These are phyloP conservation scores for Picea abies DNA, from an alignment of 83 land plant species.

Conservation along the genomic window DNA sequence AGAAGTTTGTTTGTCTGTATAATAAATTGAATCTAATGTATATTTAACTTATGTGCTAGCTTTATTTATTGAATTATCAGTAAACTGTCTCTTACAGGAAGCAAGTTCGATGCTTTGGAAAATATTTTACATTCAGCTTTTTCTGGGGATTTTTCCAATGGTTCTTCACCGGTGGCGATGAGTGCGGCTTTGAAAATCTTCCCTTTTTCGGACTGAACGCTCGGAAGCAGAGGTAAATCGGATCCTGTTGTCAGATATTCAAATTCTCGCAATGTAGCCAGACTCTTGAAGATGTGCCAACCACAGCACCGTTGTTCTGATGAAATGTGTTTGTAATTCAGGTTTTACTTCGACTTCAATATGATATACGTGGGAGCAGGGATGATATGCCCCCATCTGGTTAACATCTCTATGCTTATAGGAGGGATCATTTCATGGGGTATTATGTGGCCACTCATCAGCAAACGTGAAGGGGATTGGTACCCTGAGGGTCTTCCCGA, in stretches of 20 bases:
- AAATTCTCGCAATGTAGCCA: neutral
- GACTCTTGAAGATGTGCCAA: neutral
- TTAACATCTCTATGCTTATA: conserved; percentile 59
- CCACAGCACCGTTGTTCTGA: neutral
- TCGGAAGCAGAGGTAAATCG: neutral
- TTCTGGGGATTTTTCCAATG: conserved; percentile 82
- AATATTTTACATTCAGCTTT: conserved; percentile 60
- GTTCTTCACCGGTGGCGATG: conserved; percentile 51
- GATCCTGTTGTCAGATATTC: neutral
- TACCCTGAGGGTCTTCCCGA: conserved; percentile 33
- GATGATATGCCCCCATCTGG: conserved; percentile 73
- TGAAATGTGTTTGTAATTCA: conserved; percentile 22
- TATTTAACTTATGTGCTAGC: too few species aligned
- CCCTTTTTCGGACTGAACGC: conserved; percentile 78
- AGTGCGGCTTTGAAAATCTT: conserved; percentile 67
- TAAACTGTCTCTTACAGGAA: conserved; percentile 40
- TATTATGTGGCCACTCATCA: conserved; percentile 71
- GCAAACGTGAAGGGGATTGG: conserved; percentile 52
- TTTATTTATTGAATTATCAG: neutral
- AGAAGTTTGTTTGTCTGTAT: too few species aligned
- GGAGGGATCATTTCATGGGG: conserved; percentile 74
- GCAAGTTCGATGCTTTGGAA: conserved; percentile 57
- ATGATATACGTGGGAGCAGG: conserved; percentile 74
- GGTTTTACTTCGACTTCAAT: conserved; percentile 73
- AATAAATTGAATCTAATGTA: too few species aligned